Percentiles rank a stretch among this genome's conserved stretches.
phyloP scores from a whole-genome alignment of 192 early-diverging fungal species.

The Anaeromyces robustus region DNA sequence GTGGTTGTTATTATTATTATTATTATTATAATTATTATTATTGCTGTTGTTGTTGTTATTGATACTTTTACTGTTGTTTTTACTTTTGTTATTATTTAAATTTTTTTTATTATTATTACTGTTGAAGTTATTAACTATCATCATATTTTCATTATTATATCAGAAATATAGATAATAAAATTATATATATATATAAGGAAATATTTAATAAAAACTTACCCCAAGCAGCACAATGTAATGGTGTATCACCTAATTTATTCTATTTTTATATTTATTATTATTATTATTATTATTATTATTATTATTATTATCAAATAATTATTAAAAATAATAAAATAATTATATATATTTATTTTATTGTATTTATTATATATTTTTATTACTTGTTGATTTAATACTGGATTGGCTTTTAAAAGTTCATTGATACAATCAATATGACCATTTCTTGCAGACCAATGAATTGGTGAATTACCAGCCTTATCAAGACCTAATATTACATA shows the following conservation, averaged over 20 bases:
- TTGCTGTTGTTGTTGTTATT: too few species aligned
- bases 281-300: background rate
- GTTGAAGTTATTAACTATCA: too few species aligned
- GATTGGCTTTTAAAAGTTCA: slow-evolving; percentile 3
- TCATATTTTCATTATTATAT: too few species aligned
- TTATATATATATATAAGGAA: too few species aligned
- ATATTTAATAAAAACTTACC: too few species aligned
- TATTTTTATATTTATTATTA: background rate
- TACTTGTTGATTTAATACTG: slow-evolving; percentile 5
- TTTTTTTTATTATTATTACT: too few species aligned
- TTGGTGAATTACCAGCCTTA: background rate
- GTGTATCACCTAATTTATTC: slow-evolving; percentile 7
- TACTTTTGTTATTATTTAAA: too few species aligned
- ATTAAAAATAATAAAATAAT: background rate
- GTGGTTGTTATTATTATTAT: too few species aligned
- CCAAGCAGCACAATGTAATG: slow-evolving; percentile 6
- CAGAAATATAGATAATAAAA: too few species aligned
- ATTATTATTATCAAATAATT: background rate
- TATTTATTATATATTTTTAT: too few species aligned
- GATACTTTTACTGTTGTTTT: too few species aligned
- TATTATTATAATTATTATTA: too few species aligned
- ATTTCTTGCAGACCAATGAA: slow-evolving; percentile 3
- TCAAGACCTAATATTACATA: background rate
- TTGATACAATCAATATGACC: slow-evolving; percentile 1
- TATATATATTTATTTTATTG: background rate